A percentile compares a stretch with the other conserved stretches of the same genome.
phyloP scores from a whole-genome alignment of 768 basidiomycete genomes.

The Panaeolus papilionaceus region DNA sequence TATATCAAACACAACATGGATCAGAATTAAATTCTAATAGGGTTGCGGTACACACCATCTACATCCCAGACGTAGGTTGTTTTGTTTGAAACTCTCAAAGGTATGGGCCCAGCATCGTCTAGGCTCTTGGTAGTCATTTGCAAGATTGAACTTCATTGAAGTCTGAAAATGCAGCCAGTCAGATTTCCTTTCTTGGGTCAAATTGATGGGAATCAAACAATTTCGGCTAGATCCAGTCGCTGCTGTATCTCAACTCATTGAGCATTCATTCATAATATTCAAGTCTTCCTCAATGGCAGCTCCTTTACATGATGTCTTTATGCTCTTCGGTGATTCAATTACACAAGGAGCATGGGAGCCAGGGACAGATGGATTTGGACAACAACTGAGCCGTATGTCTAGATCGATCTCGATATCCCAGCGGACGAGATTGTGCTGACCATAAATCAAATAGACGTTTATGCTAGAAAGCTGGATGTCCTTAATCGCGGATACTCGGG shows the following conservation, averaged over 20 bases:
- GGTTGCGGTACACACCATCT: slow-evolving; percentile 57
- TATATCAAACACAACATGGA: slow-evolving; percentile 37
- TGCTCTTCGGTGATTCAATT: slow-evolving; percentile 85
- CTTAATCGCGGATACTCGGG: slow-evolving; percentile 86
- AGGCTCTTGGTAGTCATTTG: slow-evolving; percentile 29
- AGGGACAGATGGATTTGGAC: slow-evolving; percentile 62
- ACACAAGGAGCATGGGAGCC: slow-evolving; percentile 71
- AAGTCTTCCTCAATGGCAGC: slow-evolving; percentile 30
- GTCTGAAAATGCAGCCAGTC: slow-evolving; percentile 9
- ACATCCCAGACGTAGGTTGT: slow-evolving; percentile 91
- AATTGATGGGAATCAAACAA: background rate
- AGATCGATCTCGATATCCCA: slow-evolving; percentile 1
- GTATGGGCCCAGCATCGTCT: slow-evolving; percentile 46
- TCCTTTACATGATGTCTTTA: slow-evolving; percentile 63
- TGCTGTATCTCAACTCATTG: background rate
- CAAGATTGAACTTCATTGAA: slow-evolving; percentile 14
- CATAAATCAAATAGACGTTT: slow-evolving; percentile 57
- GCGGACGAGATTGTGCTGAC: slow-evolving; percentile 14
- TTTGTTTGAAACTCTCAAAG: slow-evolving; percentile 76
- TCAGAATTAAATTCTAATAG: slow-evolving; percentile 14
- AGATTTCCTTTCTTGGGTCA: slow-evolving; percentile 8
- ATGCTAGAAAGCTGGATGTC: slow-evolving; percentile 83
- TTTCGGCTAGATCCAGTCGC: background rate
- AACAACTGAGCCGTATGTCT: slow-evolving; percentile 67
- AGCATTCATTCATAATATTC: slow-evolving; percentile 2